These are phyloP conservation scores for Botryobasidium botryosum DNA, from an alignment of 768 basidiomycete genomes.

Conservation along the genomic window DNA sequence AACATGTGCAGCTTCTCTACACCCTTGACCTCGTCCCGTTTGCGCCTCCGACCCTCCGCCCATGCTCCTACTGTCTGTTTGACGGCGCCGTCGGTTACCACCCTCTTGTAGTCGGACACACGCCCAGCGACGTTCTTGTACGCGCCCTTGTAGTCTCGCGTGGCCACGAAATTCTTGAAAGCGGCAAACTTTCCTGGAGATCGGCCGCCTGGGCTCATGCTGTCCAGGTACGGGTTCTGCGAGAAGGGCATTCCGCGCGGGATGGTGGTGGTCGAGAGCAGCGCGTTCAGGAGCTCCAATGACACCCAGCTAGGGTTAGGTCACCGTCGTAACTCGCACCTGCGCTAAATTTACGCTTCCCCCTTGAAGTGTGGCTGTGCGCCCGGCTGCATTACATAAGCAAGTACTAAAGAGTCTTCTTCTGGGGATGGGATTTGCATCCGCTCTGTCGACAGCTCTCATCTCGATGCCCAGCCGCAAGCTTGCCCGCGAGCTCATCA, in stretches of 20 bases:
- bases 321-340: neutral
- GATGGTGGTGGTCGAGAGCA: too few relatives aligned
- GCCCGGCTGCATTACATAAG: too few relatives aligned
- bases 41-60: neutral
- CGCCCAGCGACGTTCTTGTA: slow-evolving; percentile 5
- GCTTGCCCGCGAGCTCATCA: too few relatives aligned
- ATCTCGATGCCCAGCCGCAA: too few relatives aligned
- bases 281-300: too few relatives aligned
- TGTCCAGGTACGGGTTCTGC: neutral
- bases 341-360: neutral
- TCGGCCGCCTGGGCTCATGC: slow-evolving; percentile 6
- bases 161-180: slow-evolving; percentile 35
- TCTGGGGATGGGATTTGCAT: too few relatives aligned
- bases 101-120: neutral
- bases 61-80: neutral
- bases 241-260: too few relatives aligned
- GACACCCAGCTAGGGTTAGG: too few relatives aligned
- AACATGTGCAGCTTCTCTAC: slow-evolving; percentile 42
- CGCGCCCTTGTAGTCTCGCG: slow-evolving; percentile 25
- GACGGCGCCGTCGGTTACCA: neutral
- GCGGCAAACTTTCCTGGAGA: slow-evolving; percentile 20
- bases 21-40: slow-evolving; percentile 14
- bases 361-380: too few relatives aligned
- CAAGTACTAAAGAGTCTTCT: too few relatives aligned
- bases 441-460: too few relatives aligned